Conservation (phyloP, 148 eudicot genomes). For the Rhododendron ferrugineum region DNA sequence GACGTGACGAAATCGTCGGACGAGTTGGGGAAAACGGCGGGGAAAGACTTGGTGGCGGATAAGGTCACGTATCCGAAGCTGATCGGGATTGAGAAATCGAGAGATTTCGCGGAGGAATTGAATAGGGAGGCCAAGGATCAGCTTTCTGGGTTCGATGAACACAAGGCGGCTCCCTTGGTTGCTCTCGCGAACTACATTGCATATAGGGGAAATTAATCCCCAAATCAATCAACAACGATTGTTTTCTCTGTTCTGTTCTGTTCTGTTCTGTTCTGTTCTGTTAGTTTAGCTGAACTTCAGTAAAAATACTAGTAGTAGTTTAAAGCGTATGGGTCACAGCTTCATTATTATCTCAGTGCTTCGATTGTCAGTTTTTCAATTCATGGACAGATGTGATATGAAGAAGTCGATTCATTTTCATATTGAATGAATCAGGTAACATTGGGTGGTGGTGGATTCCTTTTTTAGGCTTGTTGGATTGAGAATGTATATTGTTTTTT, state of each 20-base stretch:
- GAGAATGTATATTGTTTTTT: too few relatives aligned
- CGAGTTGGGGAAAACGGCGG: conserved; percentile 40
- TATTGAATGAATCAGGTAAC: too few relatives aligned
- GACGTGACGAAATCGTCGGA: conserved; percentile 34
- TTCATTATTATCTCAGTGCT: too few relatives aligned
- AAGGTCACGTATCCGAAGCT: conserved; percentile 34
- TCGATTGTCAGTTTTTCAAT: too few relatives aligned
- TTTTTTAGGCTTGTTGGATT: too few relatives aligned
- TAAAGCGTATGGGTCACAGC: too few relatives aligned
- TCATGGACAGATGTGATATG: too few relatives aligned
- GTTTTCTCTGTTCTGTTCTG: too few relatives aligned
- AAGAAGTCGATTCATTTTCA: too few relatives aligned
- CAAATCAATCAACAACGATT: neutral
- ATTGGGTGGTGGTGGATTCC: too few relatives aligned
- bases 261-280: neutral
- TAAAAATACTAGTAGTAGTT: too few relatives aligned
- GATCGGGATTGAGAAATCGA: conserved; percentile 29
- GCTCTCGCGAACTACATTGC: conserved; percentile 42
- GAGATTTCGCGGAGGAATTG: conserved; percentile 29
- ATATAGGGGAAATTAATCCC: neutral
- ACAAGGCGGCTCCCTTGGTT: conserved; percentile 27
- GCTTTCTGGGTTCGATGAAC: conserved; percentile 25
- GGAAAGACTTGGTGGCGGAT: conserved; percentile 31
- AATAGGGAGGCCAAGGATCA: conserved; percentile 27
- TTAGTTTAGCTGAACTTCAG: too few relatives aligned